These are phyloP conservation scores for Cladosporium sp. DNA, from an alignment of 2,329 filamentous ascomycete species.

Conservation along the genomic window DNA sequence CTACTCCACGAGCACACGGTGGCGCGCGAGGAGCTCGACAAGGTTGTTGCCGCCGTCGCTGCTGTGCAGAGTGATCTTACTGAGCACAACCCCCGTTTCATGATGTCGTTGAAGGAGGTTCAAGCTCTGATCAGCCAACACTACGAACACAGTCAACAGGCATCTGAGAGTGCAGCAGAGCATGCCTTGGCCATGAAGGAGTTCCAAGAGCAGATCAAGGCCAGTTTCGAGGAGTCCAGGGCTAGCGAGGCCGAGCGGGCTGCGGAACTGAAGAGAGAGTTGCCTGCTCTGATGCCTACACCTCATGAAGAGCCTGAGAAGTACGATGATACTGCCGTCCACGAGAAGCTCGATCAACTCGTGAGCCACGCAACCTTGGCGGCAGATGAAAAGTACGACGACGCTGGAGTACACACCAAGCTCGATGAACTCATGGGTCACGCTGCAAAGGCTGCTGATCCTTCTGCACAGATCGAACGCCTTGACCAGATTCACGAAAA, in stretches of 20 bases:
- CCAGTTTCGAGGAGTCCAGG: constrained; percentile 46
- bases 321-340: constrained; percentile 59
- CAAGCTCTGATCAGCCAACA: constrained; percentile 79
- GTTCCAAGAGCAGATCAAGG: constrained; percentile 44
- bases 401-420: constrained; percentile 48
- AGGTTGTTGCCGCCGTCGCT: constrained; percentile 70
- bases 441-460: constrained; percentile 65
- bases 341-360: constrained; percentile 51
- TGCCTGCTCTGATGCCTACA: constrained; percentile 48
- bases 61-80: constrained; percentile 74
- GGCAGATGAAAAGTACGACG: constrained; percentile 64
- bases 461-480: constrained; percentile 73
- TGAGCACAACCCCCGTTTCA: constrained; percentile 84
- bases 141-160: constrained; percentile 78
- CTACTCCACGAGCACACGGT: constrained; percentile 77
- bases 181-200: constrained; percentile 46
- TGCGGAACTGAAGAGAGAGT: constrained; percentile 44
- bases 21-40: constrained; percentile 77
- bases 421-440: constrained; percentile 60
- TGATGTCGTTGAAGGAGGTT: constrained; percentile 84
- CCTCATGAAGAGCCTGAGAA: constrained; percentile 41
- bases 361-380: constrained; percentile 54
- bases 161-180: constrained; percentile 37
- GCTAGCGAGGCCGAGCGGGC: constrained; percentile 41
- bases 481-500: constrained; percentile 88